phyloP scores from a whole-genome alignment of 768 basidiomycete species.

The Rhizopogon vulgaris region DNA sequence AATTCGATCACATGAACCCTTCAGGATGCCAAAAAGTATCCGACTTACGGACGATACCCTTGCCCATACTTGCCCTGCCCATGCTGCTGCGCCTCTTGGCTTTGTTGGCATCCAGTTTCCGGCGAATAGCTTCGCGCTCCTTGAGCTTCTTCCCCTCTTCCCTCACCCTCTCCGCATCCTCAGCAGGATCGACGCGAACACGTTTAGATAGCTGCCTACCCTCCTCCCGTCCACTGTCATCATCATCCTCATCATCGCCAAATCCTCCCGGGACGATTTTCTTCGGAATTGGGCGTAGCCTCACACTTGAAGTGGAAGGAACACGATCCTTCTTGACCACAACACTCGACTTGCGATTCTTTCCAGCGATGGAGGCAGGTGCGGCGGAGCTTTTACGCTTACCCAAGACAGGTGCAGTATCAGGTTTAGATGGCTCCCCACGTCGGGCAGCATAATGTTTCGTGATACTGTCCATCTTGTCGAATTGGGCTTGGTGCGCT shows the following conservation, averaged over 20 bases:
- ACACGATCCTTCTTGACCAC: slow-evolving; percentile 24
- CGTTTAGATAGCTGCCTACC: slow-evolving; percentile 41
- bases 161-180: slow-evolving; percentile 25
- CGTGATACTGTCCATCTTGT: slow-evolving; percentile 74
- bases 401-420: slow-evolving; percentile 10
- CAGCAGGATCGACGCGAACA: slow-evolving; percentile 31
- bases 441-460: slow-evolving; percentile 43
- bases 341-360: slow-evolving; percentile 48
- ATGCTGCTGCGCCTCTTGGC: slow-evolving; percentile 67
- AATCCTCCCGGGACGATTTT: slow-evolving; percentile 50
- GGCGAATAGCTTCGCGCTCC: slow-evolving; percentile 53
- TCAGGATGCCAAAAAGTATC: slow-evolving; percentile 30
- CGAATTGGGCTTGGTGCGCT: slow-evolving; percentile 58
- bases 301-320: neutral
- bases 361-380: slow-evolving; percentile 19
- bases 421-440: slow-evolving; percentile 14
- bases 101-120: slow-evolving; percentile 60
- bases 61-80: slow-evolving; percentile 37
- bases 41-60: slow-evolving; percentile 34
- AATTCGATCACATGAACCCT: slow-evolving; percentile 11
- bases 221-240: slow-evolving; percentile 30
- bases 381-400: slow-evolving; percentile 31
- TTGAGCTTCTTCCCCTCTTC: slow-evolving; percentile 32
- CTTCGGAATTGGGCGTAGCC: slow-evolving; percentile 10
- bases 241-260: slow-evolving; percentile 44